A percentile compares a stretch with the other conserved stretches of the same genome.
Evolutionary conservation across 768 basidiomycete species (phyloP).

Genomic region (Gloeophyllum trabeum): DNA sequence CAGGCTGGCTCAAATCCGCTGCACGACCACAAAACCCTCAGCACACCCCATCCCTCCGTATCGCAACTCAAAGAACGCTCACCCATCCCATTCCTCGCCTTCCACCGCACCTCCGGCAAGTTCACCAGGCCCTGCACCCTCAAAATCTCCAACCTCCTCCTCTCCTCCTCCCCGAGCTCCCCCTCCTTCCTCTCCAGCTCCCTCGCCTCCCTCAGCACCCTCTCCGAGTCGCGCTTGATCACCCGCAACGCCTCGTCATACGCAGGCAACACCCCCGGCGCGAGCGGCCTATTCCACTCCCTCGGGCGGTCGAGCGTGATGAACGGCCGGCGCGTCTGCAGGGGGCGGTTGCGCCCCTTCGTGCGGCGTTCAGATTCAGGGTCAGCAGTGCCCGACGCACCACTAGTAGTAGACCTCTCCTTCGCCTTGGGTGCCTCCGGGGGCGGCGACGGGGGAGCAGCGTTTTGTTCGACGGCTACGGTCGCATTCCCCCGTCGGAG

Average conservation of each 20-base stretch:
- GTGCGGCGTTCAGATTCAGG: slow-evolving; percentile 1
- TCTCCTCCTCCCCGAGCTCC: slow-evolving; percentile 20
- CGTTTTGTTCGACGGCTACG: slow-evolving; percentile 5
- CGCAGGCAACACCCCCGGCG: slow-evolving; percentile 52
- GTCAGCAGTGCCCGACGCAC: neutral
- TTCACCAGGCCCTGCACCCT: slow-evolving; percentile 78
- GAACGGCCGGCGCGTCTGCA: slow-evolving; percentile 29
- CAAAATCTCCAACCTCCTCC: slow-evolving; percentile 44
- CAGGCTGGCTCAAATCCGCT: slow-evolving; percentile 61
- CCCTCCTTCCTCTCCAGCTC: slow-evolving; percentile 14
- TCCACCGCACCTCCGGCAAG: slow-evolving; percentile 75
- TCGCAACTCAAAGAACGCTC: slow-evolving; percentile 15
- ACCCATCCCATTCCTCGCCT: slow-evolving; percentile 72
- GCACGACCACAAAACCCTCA: no score
- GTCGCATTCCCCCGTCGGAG: slow-evolving; percentile 12
- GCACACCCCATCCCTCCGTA: neutral
- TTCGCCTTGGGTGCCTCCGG: slow-evolving; percentile 2
- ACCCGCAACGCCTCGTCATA: slow-evolving; percentile 79
- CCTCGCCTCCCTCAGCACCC: slow-evolving; percentile 19
- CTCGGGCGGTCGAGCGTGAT: slow-evolving; percentile 42
- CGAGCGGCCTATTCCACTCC: slow-evolving; percentile 56
- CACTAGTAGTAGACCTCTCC: neutral
- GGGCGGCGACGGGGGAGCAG: slow-evolving; percentile 7
- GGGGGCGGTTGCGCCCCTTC: slow-evolving; percentile 2
- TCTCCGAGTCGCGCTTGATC: slow-evolving; percentile 50